Percentiles rank a stretch among this genome's conserved stretches.
Evolutionary conservation across 495 filamentous ascomycete genomes (phyloP).

Genomic region (Tuber calosporum): DNA sequence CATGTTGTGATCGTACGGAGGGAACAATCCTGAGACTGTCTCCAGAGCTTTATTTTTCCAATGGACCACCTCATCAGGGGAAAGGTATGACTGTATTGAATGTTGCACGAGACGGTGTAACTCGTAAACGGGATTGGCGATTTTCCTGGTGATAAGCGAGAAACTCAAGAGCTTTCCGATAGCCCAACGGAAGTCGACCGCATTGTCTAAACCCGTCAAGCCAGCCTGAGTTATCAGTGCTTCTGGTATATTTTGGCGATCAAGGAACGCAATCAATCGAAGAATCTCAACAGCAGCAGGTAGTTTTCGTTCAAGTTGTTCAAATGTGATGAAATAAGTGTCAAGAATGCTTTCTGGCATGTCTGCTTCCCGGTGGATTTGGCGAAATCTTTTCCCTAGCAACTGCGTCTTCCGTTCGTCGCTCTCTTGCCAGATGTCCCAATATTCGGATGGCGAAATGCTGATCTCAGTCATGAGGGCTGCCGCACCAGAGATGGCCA

Average conservation of each 20-base stretch:
- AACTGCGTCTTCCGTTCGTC: constrained; percentile 6
- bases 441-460: constrained; percentile 8
- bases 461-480: constrained; percentile 39
- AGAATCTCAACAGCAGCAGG: no score
- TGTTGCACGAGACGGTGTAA: constrained; percentile 16
- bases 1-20: not conserved
- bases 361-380: constrained; percentile 29
- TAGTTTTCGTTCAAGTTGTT: no score
- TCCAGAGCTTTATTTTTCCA: not conserved
- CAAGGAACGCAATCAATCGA: no score
- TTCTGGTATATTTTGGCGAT: constrained; percentile 28
- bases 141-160: not conserved
- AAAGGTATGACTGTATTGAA: constrained; percentile 3
- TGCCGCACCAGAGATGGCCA: constrained; percentile 40
- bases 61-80: not conserved
- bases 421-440: constrained; percentile 8
- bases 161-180: constrained; percentile 1
- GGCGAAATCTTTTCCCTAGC: constrained; percentile 12
- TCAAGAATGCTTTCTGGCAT: constrained; percentile 1
- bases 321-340: no score
- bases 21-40: not conserved
- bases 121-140: constrained; percentile 2
- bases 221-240: constrained; percentile 2
- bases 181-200: not conserved
- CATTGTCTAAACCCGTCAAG: not conserved